Percentiles rank a stretch among this genome's conserved stretches.
Conservation (phyloP, 2,329 filamentous ascomycete species). For the Karstenula rhodostoma region DNA sequence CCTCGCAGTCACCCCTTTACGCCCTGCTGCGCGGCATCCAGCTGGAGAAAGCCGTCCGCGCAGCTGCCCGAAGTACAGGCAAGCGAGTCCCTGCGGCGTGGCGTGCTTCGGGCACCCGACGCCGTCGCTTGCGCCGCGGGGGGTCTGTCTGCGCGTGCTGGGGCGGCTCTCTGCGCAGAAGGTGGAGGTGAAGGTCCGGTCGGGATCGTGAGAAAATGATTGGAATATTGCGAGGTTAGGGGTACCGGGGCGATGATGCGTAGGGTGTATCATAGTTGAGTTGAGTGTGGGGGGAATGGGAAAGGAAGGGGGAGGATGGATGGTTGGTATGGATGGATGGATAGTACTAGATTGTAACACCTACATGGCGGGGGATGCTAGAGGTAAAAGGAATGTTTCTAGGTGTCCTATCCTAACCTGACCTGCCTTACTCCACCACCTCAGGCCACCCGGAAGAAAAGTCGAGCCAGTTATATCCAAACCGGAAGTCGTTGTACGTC, state of each 20-base stretch:
- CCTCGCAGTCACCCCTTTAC: too few relatives aligned
- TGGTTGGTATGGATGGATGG: neutral
- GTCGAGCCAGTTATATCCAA: neutral
- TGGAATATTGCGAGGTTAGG: conserved; percentile 35
- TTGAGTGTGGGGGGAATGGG: neutral
- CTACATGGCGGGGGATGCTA: neutral
- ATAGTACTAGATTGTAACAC: neutral
- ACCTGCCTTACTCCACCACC: neutral
- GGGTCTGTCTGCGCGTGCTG: conserved; percentile 5
- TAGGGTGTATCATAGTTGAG: conserved; percentile 25
- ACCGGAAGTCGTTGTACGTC: neutral
- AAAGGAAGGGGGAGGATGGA: neutral
- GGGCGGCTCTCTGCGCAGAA: conserved; percentile 7
- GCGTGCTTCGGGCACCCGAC: too few relatives aligned
- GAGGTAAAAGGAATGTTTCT: neutral
- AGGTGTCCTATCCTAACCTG: too few relatives aligned
- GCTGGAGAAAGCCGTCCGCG: too few relatives aligned
- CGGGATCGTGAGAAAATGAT: conserved; percentile 16
- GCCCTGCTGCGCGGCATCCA: too few relatives aligned
- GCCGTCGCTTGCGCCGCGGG: conserved; percentile 30
- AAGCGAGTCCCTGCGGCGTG: too few relatives aligned
- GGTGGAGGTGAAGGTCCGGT: conserved; percentile 12
- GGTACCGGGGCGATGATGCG: conserved; percentile 39
- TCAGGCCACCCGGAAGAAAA: conserved; percentile 2
- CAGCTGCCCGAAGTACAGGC: too few relatives aligned